Evolutionary conservation across 2,329 filamentous ascomycete species (phyloP).

Genomic region (Hymenoscyphus linearis): DNA sequence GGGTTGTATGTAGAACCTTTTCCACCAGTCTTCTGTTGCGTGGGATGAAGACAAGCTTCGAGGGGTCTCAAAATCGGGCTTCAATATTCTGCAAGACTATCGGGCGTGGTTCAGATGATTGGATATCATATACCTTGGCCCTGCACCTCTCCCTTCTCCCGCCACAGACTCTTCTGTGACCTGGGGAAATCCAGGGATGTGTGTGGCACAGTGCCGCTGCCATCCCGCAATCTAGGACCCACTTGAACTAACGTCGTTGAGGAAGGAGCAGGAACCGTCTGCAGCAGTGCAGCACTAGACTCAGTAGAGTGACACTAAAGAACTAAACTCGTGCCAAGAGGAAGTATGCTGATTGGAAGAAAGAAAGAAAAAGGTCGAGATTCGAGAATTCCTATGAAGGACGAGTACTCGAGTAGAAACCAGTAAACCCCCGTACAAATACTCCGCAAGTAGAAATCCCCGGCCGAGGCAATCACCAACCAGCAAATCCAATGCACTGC

Average conservation of each 20-base stretch:
- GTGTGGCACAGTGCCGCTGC: no score
- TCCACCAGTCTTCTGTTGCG: not conserved
- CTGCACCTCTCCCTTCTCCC: not conserved
- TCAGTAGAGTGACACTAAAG: no score
- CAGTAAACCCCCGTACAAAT: not conserved
- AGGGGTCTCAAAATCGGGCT: not conserved
- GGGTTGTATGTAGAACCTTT: not conserved
- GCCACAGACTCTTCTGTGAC: no score
- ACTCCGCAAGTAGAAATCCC: not conserved
- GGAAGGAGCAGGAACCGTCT: not conserved
- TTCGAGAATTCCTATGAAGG: not conserved
- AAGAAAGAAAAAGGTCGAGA: no score
- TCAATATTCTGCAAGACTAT: not conserved
- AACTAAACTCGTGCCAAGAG: not conserved
- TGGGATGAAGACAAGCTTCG: not conserved
- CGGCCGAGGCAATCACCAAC: not conserved
- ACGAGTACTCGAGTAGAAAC: not conserved
- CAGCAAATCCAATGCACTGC: not conserved
- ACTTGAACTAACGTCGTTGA: not conserved
- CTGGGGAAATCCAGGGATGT: no score
- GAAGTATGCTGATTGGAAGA: not conserved
- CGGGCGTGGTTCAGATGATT: not conserved
- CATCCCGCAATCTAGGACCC: not conserved
- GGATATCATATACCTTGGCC: not conserved
- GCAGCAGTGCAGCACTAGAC: not conserved